Evolutionary conservation across 2,329 filamentous ascomycete species (phyloP).

Genomic region (Bipolaris sorokiniana): DNA sequence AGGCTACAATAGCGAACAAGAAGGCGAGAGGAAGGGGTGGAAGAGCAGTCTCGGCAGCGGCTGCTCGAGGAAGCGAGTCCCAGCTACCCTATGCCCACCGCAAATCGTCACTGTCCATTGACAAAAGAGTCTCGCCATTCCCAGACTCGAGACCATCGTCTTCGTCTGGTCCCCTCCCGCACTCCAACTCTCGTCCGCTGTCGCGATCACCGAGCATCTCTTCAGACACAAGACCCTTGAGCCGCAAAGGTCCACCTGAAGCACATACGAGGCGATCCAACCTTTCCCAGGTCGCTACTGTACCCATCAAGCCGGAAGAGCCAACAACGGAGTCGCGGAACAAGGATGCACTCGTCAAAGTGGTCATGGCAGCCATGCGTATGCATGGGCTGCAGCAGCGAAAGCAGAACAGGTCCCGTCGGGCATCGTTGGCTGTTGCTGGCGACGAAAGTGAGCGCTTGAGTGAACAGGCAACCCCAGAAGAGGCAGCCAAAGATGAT

Average conservation of each 20-base stretch:
- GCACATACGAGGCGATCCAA: constrained; percentile 37
- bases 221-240: constrained; percentile 40
- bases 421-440: constrained; percentile 31
- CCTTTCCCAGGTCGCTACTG: constrained; percentile 45
- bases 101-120: constrained; percentile 38
- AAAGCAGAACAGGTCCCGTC: constrained; percentile 44
- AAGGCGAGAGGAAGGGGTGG: constrained; percentile 53
- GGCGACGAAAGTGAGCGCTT: constrained; percentile 20
- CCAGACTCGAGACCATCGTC: constrained; percentile 36
- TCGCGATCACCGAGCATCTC: constrained; percentile 45
- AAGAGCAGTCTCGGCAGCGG: constrained; percentile 52
- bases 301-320: constrained; percentile 39
- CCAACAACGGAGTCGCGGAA: constrained; percentile 51
- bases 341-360: constrained; percentile 57
- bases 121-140: constrained; percentile 28
- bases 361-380: constrained; percentile 61
- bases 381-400: constrained; percentile 57
- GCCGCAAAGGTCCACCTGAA: constrained; percentile 38
- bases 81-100: constrained; percentile 41
- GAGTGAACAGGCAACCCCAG: constrained; percentile 26
- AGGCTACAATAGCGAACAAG: constrained; percentile 53
- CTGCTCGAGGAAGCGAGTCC: constrained; percentile 40
- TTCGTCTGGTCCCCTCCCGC: constrained; percentile 29
- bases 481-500: constrained; percentile 52
- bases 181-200: constrained; percentile 31